These are phyloP conservation scores for Drechslerella dactyloides DNA, from an alignment of 2,329 filamentous ascomycete genomes.

Conservation along the genomic window DNA sequence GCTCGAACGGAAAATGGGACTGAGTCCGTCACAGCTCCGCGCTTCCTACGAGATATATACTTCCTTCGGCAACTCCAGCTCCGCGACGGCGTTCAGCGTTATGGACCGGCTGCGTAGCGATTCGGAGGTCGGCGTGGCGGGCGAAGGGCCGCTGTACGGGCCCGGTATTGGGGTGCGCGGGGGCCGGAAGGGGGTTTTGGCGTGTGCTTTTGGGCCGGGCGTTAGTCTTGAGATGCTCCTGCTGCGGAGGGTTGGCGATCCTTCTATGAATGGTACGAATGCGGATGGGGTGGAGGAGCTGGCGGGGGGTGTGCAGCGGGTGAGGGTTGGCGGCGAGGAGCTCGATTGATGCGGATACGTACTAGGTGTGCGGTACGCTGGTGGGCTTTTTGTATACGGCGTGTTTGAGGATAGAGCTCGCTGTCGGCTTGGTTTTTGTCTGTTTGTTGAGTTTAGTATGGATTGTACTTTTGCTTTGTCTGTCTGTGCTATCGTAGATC, in stretches of 20 bases:
- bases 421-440: no score
- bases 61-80: slow-evolving; percentile 72
- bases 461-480: no score
- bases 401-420: no score
- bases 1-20: slow-evolving; percentile 66
- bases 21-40: slow-evolving; percentile 69
- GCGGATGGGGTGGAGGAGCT: slow-evolving; percentile 15
- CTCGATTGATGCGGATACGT: slow-evolving; percentile 22
- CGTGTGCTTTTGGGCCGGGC: slow-evolving; percentile 73
- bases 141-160: slow-evolving; percentile 59
- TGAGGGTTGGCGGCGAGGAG: slow-evolving; percentile 35
- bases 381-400: neutral
- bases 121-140: slow-evolving; percentile 67
- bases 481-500: no score
- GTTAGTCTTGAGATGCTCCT: slow-evolving; percentile 73
- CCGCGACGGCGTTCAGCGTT: slow-evolving; percentile 73
- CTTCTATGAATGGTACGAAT: slow-evolving; percentile 1
- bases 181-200: slow-evolving; percentile 67
- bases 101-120: slow-evolving; percentile 67
- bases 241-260: slow-evolving; percentile 62
- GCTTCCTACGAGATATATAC: slow-evolving; percentile 74
- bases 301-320: slow-evolving; percentile 13
- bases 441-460: no score
- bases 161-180: slow-evolving; percentile 55
- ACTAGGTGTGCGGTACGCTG: neutral